Evolutionary conservation across 2,329 filamentous ascomycete species (phyloP), one percentile per base, ranked within the genome.

Genomic region (Botryotinia narcissicola): DNA sequence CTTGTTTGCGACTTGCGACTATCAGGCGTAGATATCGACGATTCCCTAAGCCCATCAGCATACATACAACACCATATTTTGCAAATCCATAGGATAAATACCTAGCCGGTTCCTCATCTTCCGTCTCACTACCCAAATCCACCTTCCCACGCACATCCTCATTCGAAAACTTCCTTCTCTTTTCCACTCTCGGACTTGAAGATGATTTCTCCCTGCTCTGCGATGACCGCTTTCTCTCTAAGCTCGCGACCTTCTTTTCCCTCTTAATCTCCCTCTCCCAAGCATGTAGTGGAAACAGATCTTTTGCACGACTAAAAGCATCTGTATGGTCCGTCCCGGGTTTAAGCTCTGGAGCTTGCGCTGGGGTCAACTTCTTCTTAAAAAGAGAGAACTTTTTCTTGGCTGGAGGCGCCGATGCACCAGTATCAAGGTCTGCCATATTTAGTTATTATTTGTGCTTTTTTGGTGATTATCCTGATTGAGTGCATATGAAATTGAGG

Each of bases 281-380:
- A 48, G 86, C 75, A 51, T 84, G 83, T 74, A 85, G 83, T 16
- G 82, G 81, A 75, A 85, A 86, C 4, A 84, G 80, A 67, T 85
- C 84, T 73, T 83, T 82, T 48, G 84, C 83, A 70, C 85, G 84
- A 57, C 84, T 84, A 76, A 87, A 88, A 74, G 87, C 84, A 18
- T 85, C 83, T 20, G 81, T 73, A 25, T 74, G 77, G 42, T 81
- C 77, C n/a, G 76, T 74, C 40, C 81, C 79, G 5, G 71, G 51
- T 74, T 84, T 82, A 44, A 79, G 79, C 37, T 82, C 79, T 40
- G 79, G 81, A n/a, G 71, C 67, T 71, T 75, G 73, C 25, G 85
- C 84, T 84, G 85, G 87, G 35, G 83, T 81, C 64, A 87, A 85
- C 75, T 86, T 51, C 70, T 68, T 87, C 69, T 86, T 89, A 81